Conservation (phyloP, 2,329 filamentous ascomycete genomes). For the Neofusicoccum kwambonambiense region DNA sequence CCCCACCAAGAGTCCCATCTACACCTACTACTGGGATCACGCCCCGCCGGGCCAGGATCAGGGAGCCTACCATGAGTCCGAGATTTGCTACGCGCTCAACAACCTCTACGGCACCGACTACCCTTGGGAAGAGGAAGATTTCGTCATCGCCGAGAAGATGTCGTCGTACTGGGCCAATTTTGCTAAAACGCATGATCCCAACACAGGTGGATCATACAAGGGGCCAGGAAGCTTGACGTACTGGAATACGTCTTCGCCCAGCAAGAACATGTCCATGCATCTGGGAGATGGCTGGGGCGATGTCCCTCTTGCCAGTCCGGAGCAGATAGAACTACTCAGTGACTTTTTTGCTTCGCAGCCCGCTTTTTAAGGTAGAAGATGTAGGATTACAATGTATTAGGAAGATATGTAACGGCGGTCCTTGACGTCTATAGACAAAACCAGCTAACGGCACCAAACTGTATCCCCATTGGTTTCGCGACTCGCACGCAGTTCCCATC, state of each 20-base stretch:
- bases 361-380: too few relatives aligned
- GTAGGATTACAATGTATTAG: too few relatives aligned
- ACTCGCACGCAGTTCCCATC: too few relatives aligned
- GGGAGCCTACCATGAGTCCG: conserved; percentile 40
- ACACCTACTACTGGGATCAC: conserved; percentile 40
- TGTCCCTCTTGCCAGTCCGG: neutral
- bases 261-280: neutral
- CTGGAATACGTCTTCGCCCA: neutral
- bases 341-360: neutral
- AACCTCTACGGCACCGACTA: conserved; percentile 31
- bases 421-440: too few relatives aligned
- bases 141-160: conserved; percentile 23
- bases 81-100: conserved; percentile 41
- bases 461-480: too few relatives aligned
- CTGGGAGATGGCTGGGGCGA: neutral
- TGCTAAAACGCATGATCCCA: neutral
- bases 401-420: too few relatives aligned
- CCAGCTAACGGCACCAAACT: too few relatives aligned
- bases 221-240: neutral
- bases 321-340: neutral
- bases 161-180: neutral
- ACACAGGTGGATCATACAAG: neutral
- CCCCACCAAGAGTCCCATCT: conserved; percentile 25
- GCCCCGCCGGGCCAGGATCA: conserved; percentile 36
- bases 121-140: conserved; percentile 31